These are phyloP conservation scores for Berkeleyomyces basicola DNA, from an alignment of 2,329 filamentous ascomycete genomes.

Conservation along the genomic window DNA sequence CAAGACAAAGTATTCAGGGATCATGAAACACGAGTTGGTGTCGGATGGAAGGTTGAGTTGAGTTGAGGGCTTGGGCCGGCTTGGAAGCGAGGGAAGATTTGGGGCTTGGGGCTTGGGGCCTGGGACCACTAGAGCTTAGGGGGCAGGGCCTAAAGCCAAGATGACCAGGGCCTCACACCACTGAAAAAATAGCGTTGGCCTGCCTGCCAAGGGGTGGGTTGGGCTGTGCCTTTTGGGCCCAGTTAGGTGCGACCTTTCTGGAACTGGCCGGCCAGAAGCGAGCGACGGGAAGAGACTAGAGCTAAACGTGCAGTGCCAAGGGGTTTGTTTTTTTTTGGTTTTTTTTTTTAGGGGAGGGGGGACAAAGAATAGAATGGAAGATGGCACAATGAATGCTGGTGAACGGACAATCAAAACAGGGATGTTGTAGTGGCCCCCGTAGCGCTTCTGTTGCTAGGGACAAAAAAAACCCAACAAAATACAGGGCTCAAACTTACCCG, in stretches of 20 bases:
- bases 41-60: neutral
- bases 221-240: neutral
- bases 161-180: too few relatives aligned
- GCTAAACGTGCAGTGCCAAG: too few relatives aligned
- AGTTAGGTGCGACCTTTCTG: neutral
- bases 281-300: neutral
- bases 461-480: constrained; percentile 1
- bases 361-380: neutral
- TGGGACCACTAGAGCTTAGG: neutral
- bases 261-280: constrained; percentile 10
- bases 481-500: constrained; percentile 38
- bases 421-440: neutral
- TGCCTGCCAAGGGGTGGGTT: neutral
- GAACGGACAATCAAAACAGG: constrained; percentile 8
- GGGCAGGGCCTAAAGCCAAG: neutral
- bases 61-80: neutral
- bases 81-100: neutral
- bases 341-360: neutral
- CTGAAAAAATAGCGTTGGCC: neutral
- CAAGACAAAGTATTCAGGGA: constrained; percentile 1
- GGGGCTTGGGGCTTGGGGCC: neutral
- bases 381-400: neutral
- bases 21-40: constrained; percentile 7
- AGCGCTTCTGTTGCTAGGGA: neutral
- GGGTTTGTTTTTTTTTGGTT: too few relatives aligned